Conservation (phyloP, 2,329 filamentous ascomycete genomes). For the Xylariaceae sp. region DNA sequence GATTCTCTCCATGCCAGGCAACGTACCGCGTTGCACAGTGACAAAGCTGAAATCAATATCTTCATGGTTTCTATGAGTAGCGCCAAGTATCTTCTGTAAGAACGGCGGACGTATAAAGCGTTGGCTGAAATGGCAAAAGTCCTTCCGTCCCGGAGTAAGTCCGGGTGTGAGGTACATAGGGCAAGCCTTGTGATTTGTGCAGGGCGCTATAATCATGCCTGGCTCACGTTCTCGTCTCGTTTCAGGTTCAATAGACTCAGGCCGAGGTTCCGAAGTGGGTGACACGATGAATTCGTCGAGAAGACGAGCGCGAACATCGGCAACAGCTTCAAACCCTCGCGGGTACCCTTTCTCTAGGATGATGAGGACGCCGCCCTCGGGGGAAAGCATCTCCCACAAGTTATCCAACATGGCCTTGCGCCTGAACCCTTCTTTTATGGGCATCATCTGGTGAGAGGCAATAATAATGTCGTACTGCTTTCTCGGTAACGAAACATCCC, state of each 20-base stretch:
- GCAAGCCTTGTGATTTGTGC: conserved; percentile 83
- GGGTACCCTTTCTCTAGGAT: conserved; percentile 88
- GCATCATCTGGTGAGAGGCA: conserved; percentile 77
- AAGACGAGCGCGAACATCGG: conserved; percentile 74
- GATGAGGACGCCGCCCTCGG: conserved; percentile 79
- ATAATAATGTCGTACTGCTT: conserved; percentile 90
- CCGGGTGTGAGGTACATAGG: conserved; percentile 81
- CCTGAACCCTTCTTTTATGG: conserved; percentile 68
- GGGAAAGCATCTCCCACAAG: conserved; percentile 80
- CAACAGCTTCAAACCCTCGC: conserved; percentile 87
- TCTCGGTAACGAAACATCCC: conserved; percentile 50
- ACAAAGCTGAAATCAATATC: conserved; percentile 90
- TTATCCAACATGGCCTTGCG: conserved; percentile 80
- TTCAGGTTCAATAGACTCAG: conserved; percentile 41
- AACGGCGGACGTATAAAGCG: conserved; percentile 81
- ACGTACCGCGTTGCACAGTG: conserved; percentile 72
- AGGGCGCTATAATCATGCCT: conserved; percentile 67
- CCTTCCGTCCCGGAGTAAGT: conserved; percentile 68
- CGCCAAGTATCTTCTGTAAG: conserved; percentile 70
- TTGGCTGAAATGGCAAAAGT: conserved; percentile 88
- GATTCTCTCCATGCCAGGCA: conserved; percentile 32
- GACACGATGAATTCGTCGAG: conserved; percentile 61
- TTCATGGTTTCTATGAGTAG: conserved; percentile 72
- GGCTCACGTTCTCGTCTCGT: conserved; percentile 47
- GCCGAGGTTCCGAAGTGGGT: conserved; percentile 30